Percentiles rank a stretch among this genome's conserved stretches.
Evolutionary conservation across 2,329 filamentous ascomycete species (phyloP).

Genomic region (Endothia cerciana): DNA sequence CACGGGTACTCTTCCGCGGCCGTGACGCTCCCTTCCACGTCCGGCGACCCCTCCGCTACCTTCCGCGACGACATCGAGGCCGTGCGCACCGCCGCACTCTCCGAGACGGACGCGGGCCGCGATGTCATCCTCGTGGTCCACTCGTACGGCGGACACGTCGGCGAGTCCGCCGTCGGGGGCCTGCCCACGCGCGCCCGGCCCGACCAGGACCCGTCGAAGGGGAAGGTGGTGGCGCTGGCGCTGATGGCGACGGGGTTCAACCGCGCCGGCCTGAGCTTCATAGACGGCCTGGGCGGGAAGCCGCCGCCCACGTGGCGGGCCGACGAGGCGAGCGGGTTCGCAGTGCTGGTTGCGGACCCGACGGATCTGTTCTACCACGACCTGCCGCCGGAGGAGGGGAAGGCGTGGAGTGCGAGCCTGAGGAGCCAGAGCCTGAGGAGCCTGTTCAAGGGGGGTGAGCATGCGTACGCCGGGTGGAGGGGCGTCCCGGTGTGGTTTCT

Average conservation of each 20-base stretch:
- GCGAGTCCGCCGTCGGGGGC: constrained; percentile 49
- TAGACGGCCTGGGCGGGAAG: constrained; percentile 45
- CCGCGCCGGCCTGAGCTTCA: constrained; percentile 42
- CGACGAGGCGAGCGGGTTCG: constrained; percentile 46
- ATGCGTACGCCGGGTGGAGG: constrained; percentile 50
- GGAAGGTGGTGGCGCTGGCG: constrained; percentile 48
- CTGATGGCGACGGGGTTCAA: constrained; percentile 51
- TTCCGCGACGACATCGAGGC: constrained; percentile 48
- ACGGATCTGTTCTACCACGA: constrained; percentile 55
- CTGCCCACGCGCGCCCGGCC: constrained; percentile 37
- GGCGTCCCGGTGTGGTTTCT: constrained; percentile 54
- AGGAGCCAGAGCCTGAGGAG: constrained; percentile 46
- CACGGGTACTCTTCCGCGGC: constrained; percentile 40
- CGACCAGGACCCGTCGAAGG: constrained; percentile 30
- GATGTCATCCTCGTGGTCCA: constrained; percentile 53
- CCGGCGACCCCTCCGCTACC: constrained; percentile 39
- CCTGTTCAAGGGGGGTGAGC: constrained; percentile 49
- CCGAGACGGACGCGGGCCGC: constrained; percentile 41
- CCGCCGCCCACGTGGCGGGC: constrained; percentile 48
- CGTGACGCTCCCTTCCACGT: constrained; percentile 45
- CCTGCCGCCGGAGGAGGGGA: constrained; percentile 46
- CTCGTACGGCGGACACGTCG: constrained; percentile 54
- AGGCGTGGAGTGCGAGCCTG: constrained; percentile 47
- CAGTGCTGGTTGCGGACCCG: constrained; percentile 43
- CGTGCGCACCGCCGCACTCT: constrained; percentile 41